Percentiles rank a stretch among this genome's conserved stretches.
These are phyloP conservation scores for Draba incana DNA, from an alignment of 345 rosid genomes.

Conservation along the genomic window DNA sequence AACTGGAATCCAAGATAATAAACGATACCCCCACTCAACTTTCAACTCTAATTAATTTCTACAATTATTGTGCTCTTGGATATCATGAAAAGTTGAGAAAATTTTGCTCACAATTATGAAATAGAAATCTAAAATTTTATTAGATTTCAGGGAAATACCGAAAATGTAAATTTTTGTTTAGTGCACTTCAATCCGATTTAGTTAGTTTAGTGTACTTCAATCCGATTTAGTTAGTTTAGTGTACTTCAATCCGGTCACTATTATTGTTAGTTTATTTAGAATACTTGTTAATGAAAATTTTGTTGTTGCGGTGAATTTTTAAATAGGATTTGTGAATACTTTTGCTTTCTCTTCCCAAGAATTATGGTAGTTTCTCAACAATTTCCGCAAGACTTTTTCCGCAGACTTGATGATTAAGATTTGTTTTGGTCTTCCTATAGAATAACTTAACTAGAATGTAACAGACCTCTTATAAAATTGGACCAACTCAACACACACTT, in stretches of 20 bases:
- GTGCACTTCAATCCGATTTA: too few species aligned
- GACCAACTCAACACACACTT: constrained; percentile 20
- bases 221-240: too few species aligned
- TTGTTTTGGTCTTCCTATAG: constrained; percentile 28
- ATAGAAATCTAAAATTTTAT: too few species aligned
- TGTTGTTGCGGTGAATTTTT: constrained; percentile 15
- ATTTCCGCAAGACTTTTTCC: constrained; percentile 30
- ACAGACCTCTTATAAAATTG: constrained; percentile 28
- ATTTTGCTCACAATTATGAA: background rate
- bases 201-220: too few species aligned
- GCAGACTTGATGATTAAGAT: constrained; percentile 34
- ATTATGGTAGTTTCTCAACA: constrained; percentile 37
- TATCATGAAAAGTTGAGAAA: constrained; percentile 9
- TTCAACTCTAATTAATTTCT: constrained; percentile 5
- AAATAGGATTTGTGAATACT: background rate
- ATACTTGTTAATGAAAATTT: background rate
- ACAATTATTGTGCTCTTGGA: background rate
- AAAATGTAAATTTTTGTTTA: too few species aligned
- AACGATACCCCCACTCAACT: constrained; percentile 23
- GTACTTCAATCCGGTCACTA: background rate
- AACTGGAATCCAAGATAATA: constrained; percentile 32
- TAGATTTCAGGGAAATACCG: too few species aligned
- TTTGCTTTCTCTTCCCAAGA: constrained; percentile 10
- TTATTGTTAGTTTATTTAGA: background rate
- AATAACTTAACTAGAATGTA: constrained; percentile 6